Base-by-base conservation (phyloP, 2,329 filamentous ascomycete genomes). In the Pseudopyrenochaeta lycopersici region DNA sequence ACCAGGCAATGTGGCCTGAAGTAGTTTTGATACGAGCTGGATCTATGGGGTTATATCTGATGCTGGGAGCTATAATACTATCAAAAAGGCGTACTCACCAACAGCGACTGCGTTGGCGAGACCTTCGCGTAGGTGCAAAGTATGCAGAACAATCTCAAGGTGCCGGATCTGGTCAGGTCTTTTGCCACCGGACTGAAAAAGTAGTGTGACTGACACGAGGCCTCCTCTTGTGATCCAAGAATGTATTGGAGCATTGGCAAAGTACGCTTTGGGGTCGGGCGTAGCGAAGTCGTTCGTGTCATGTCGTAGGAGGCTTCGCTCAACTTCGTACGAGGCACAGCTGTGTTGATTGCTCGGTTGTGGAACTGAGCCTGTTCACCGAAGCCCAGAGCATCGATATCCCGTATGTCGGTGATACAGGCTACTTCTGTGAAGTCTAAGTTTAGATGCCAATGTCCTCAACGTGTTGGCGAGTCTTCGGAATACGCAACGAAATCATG, bases 1-100 rank as follows among this genome's bases (percentile, higher is more conserved):
- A 50, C 44, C 27, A 33, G 18, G 42, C 40, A 46, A 48, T 43
- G 33, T 46, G 35, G 40, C 46, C 30, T 50, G 36, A 56, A 20
- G 15, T 18, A 21, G 21, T 30, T 20, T 36, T 31, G 49, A 49
- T 57, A 49, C 42, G n/a, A 46, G 27, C 49, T 14, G 40, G 43
- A 20, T 4, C 17, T 54, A 56, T 54, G 58, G 56, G 58, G 52
- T 36, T 66, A 69, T 70, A 68, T 62, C 61, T 62, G 59, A 62
- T 42, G 40, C 42, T 42, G 49, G 47, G 48, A 45, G 43, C 48
- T 54, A 64, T 67, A 67, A 42, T 44, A 64, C 48, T 49, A 66
- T 65, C 33, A 33, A 27, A 38, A 43, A 38, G 46, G 56, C 54
- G 46, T 49, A 36, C 52, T 57, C 49, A 55, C 47, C 48, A 45